Evolutionary conservation across 805 yeast species (phyloP), one percentile per base, ranked within the genome.

Genomic region (Cyberlindnera saturnus): DNA sequence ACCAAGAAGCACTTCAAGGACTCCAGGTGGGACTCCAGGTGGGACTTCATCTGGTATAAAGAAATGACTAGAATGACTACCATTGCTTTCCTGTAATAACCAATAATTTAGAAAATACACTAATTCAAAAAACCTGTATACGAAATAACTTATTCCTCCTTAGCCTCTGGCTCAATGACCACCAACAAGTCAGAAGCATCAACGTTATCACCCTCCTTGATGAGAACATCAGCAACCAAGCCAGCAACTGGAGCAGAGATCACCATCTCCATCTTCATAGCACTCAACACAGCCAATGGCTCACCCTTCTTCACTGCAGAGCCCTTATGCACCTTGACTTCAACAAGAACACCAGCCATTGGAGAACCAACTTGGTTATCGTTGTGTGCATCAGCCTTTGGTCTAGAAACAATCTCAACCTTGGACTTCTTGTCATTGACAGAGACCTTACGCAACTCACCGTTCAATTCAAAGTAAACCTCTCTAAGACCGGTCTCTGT

Each of bases 261-360:
- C 41, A 93, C 95, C 97, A 93, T 93, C 73, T 93, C 99, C 99
- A 91, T 91, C 79, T 91, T 91, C 99, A 91, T 91, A 51, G 99
- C 99, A 63, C 91, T 81, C 62, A 91, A 75, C 20, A 91, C 96
- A 48, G 95, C 95, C 51, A 91, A 66, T 30, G 96, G 90, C 63
- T 91, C 96, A 53, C 99, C 99, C 79, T 91, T 91, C 78, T 87
- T 88, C 52, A 93, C 96, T 52, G 83, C 84, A 41, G 81, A 75
- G 48, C 95, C 96, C 54, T 79, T 78, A 72, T 88, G 86, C 50
- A 89, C 88, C 62, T 95, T 86, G 42, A 90, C 86, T 69, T 93
- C 99, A 51, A 91, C 87, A 49, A 91, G 87, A 51, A 90, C 97
- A 72, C 99, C 99, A 34, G 98, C 95, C 98, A 91, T 91, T 68